Conservation (phyloP, 805 yeast genomes). For the Sugiyamaella smithiae region DNA sequence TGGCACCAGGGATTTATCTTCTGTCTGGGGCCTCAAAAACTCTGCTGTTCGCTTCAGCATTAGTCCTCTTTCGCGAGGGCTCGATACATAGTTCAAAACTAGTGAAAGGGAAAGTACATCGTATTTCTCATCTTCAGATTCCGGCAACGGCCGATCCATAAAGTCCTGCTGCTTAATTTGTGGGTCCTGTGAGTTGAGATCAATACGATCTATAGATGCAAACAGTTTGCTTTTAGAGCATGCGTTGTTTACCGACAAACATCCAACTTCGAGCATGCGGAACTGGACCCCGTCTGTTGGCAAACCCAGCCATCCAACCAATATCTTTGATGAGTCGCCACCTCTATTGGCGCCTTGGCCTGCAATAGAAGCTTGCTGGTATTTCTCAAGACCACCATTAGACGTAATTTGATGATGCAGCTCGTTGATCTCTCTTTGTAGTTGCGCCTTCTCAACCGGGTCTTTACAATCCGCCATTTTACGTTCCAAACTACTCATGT, state of each 20-base stretch:
- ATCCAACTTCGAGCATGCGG: conserved; percentile 78
- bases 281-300: not conserved
- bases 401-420: conserved; percentile 60
- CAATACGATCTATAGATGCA: conserved; percentile 58
- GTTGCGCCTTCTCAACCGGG: conserved; percentile 26
- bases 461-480: conserved; percentile 19
- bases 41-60: conserved; percentile 63
- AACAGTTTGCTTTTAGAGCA: conserved; percentile 62
- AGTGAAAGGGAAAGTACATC: conserved; percentile 76
- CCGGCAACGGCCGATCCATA: conserved; percentile 69
- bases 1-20: conserved; percentile 30
- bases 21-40: conserved; percentile 45
- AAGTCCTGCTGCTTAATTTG: conserved; percentile 76
- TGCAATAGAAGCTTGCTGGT: conserved; percentile 79
- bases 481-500: conserved; percentile 34
- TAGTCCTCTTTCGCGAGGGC: conserved; percentile 63
- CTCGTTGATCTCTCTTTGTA: conserved; percentile 41
- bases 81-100: conserved; percentile 86
- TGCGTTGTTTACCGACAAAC: conserved; percentile 62
- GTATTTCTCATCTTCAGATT: conserved; percentile 40
- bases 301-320: conserved; percentile 63
- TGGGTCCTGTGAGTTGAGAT: conserved; percentile 75
- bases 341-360: conserved; percentile 82
- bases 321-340: conserved; percentile 83
- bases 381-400: conserved; percentile 73